A percentile compares a stretch with the other conserved stretches of the same genome.
phyloP scores from a whole-genome alignment of 805 yeast genomes.

The Candida berthetii region DNA sequence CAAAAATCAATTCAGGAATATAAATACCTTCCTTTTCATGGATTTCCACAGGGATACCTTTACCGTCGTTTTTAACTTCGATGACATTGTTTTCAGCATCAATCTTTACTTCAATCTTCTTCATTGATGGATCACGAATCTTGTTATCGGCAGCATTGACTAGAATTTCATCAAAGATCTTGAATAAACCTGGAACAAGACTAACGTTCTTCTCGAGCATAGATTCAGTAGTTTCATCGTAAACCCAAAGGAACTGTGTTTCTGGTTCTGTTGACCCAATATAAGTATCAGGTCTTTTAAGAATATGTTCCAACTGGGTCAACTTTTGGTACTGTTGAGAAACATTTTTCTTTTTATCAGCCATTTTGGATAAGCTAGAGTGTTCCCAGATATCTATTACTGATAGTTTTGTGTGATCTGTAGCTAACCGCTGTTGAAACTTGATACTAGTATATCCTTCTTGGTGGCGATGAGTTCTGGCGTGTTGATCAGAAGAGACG shows the following conservation, averaged over 20 bases:
- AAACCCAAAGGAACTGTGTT: constrained; percentile 80
- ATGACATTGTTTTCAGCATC: constrained; percentile 70
- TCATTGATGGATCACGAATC: constrained; percentile 91
- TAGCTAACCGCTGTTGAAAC: background rate
- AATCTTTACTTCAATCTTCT: constrained; percentile 74
- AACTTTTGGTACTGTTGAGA: constrained; percentile 86
- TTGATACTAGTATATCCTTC: background rate
- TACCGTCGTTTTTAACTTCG: constrained; percentile 86
- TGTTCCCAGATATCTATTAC: background rate
- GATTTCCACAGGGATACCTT: constrained; percentile 91
- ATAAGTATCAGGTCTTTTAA: constrained; percentile 96
- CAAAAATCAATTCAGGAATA: constrained; percentile 95
- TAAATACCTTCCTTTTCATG: constrained; percentile 89
- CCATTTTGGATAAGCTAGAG: background rate
- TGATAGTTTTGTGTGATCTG: background rate
- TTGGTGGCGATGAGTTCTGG: too few species aligned
- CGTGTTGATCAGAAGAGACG: background rate
- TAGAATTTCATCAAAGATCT: constrained; percentile 93
- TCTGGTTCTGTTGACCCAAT: constrained; percentile 90
- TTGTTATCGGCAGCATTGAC: constrained; percentile 99
- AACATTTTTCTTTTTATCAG: constrained; percentile 28
- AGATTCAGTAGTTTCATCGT: constrained; percentile 54
- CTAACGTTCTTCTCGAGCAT: constrained; percentile 58
- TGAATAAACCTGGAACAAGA: constrained; percentile 93
- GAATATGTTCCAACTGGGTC: constrained; percentile 91